Percentiles rank a stretch among this genome's conserved stretches.
Conservation (phyloP, 2,329 filamentous ascomycete genomes). For the Ceratocystis destructans region DNA sequence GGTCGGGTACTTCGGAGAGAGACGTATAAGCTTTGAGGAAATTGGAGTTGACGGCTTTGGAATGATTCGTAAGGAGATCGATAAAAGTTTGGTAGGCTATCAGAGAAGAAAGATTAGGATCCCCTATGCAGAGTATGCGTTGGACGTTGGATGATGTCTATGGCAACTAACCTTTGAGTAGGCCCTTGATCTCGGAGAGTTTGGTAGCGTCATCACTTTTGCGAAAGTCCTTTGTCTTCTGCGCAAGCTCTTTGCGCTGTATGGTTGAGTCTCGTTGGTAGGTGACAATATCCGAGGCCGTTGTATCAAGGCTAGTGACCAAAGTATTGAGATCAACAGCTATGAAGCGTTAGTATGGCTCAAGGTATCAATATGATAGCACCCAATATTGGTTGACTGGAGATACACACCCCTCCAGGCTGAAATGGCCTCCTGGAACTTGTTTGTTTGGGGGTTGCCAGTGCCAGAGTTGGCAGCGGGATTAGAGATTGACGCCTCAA, state of each 20-base stretch:
- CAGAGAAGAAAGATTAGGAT: conserved; percentile 12
- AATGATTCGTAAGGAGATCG: conserved; percentile 88
- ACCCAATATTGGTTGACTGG: not conserved
- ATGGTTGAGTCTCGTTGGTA: conserved; percentile 93
- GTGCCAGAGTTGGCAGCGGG: conserved; percentile 33
- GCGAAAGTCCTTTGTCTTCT: conserved; percentile 96
- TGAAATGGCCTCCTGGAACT: conserved; percentile 91
- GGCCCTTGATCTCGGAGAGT: conserved; percentile 70
- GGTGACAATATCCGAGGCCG: conserved; percentile 85
- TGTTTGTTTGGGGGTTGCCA: conserved; percentile 46
- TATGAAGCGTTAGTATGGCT: conserved; percentile 27
- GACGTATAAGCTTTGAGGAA: conserved; percentile 90
- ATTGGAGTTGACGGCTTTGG: conserved; percentile 82
- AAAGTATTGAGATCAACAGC: conserved; percentile 77
- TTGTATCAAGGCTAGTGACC: conserved; percentile 74
- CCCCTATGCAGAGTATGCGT: not conserved
- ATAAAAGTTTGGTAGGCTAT: conserved; percentile 94
- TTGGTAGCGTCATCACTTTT: conserved; percentile 85
- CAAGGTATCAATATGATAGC: conserved; percentile 14
- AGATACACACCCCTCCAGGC: conserved; percentile 71
- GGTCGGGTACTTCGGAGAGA: conserved; percentile 88
- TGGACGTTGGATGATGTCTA: not conserved
- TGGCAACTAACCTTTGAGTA: conserved; percentile 57
- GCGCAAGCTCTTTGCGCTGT: conserved; percentile 91
- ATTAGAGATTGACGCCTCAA: conserved; percentile 23